Evolutionary conservation across 345 rosid genomes (phyloP).

Genomic region (Linum lewisii): DNA sequence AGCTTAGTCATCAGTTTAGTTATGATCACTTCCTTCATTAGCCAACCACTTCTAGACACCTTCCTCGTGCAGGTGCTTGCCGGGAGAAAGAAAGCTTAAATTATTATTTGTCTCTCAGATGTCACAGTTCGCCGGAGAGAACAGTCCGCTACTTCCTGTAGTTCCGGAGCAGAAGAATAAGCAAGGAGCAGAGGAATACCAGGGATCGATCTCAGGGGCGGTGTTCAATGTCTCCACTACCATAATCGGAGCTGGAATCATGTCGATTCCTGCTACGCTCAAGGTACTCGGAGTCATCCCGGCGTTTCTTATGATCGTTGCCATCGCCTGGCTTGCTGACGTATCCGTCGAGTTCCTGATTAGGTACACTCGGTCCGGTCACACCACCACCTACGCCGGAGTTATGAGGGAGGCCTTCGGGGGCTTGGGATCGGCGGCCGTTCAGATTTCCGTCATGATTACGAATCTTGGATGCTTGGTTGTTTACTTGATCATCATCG

Average conservation of each 20-base stretch:
- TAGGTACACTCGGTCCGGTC: slow-evolving; percentile 55
- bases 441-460: slow-evolving; percentile 53
- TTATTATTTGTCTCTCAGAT: slow-evolving; percentile 41
- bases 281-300: slow-evolving; percentile 77
- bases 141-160: slow-evolving; percentile 49
- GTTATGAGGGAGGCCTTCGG: slow-evolving; percentile 88
- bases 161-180: slow-evolving; percentile 25
- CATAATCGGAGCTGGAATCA: slow-evolving; percentile 81
- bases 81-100: too few species aligned
- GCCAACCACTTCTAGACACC: too few species aligned
- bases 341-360: slow-evolving; percentile 62
- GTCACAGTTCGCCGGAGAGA: slow-evolving; percentile 34
- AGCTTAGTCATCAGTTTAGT: too few species aligned
- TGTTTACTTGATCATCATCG: slow-evolving; percentile 65
- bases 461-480: slow-evolving; percentile 72
- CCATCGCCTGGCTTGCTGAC: slow-evolving; percentile 58
- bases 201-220: slow-evolving; percentile 55
- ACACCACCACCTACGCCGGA: slow-evolving; percentile 59
- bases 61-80: too few species aligned
- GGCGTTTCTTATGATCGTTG: slow-evolving; percentile 45
- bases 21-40: too few species aligned
- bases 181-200: slow-evolving; percentile 9
- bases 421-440: slow-evolving; percentile 37
- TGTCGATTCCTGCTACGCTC: slow-evolving; percentile 82
- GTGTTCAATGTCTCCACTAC: slow-evolving; percentile 84